A percentile compares a stretch with the other conserved stretches of the same genome.
These are phyloP conservation scores for Boletus fagicola DNA, from an alignment of 768 basidiomycete genomes.

Conservation along the genomic window DNA sequence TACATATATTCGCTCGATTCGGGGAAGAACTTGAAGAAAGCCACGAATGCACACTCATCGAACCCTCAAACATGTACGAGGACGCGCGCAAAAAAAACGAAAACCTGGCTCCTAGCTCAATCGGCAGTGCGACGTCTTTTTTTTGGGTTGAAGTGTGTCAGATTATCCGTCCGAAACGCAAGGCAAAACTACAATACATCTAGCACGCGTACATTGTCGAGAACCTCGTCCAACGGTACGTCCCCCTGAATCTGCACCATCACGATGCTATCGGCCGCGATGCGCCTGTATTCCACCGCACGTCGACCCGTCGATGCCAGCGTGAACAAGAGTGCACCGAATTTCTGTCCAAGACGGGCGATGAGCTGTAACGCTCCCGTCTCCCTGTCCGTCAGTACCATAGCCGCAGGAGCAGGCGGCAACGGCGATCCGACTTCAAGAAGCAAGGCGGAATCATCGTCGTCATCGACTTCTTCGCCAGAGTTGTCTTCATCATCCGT, in stretches of 20 bases:
- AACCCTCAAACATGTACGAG: too few species aligned
- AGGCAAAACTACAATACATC: neutral
- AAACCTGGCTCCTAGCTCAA: too few species aligned
- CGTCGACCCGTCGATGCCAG: neutral
- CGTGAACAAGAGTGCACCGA: neutral
- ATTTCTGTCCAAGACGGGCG: neutral
- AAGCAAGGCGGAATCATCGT: neutral
- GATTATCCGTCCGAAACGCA: neutral
- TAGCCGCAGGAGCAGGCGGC: too few species aligned
- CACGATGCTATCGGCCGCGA: constrained; percentile 3
- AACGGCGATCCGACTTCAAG: neutral
- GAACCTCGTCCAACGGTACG: neutral
- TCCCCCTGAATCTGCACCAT: constrained; percentile 1
- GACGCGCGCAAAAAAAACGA: too few species aligned
- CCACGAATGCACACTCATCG: too few species aligned
- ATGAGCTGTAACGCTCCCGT: neutral
- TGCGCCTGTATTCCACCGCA: neutral
- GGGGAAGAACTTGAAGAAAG: too few species aligned
- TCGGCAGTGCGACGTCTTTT: too few species aligned
- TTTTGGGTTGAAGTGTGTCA: too few species aligned
- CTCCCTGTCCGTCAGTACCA: neutral
- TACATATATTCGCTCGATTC: too few species aligned
- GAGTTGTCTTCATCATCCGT: too few species aligned
- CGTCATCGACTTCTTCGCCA: too few species aligned
- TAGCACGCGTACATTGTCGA: constrained; percentile 1